Evolutionary conservation across 352 stramenopile species (phyloP), one percentile per base, ranked within the genome.

Genomic region (Pythium catenulatum): DNA sequence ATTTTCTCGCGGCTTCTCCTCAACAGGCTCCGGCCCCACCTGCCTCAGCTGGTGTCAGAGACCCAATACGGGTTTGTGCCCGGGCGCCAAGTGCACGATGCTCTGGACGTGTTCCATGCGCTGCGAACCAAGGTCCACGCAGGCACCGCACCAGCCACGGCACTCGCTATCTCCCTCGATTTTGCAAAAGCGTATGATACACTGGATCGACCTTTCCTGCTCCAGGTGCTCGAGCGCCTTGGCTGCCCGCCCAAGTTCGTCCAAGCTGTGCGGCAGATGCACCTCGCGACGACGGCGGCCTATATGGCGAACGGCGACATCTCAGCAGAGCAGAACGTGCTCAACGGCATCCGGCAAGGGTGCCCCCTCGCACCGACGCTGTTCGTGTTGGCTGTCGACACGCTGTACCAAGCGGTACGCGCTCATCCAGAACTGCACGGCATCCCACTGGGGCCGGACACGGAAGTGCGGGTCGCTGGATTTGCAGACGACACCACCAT

Each of bases 121-220:
- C 5, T 76, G 14, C 66, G 43, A 14, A 30, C 27, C n/a, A n/a
- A n/a, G n/a, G n/a, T n/a, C n/a, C n/a, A n/a, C n/a, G n/a, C n/a
- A n/a, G n/a, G n/a, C n/a, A n/a, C n/a, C n/a, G 5, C 45, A 5
- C 66, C 66, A 8, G n/a, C 8, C 3, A 61, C 41, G 8, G 37
- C 41, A 1, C 32, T 30, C 25, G 69, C 69, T 11, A 32, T 79
- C 15, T 34, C 66, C 19, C 25, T 79, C 0, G 69, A 79, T 30
- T 66, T 79, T n/a, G 69, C 46, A 1, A 79, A 79, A 23, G 69
- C 48, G 4, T 79, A 79, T n/a, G 69, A 66, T 19, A 66, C 69
- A 27, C 37, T 66, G 15, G 69, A 79, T 37, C 19, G 69, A 6
- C 13, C 14, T 3, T 50, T 48, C 34, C 50, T 79, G 4, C 17